Evolutionary conservation across 371 early-diverging fungal genomes (phyloP), one percentile per base, ranked within the genome.

Genomic region (Catenaria anguillulae): DNA sequence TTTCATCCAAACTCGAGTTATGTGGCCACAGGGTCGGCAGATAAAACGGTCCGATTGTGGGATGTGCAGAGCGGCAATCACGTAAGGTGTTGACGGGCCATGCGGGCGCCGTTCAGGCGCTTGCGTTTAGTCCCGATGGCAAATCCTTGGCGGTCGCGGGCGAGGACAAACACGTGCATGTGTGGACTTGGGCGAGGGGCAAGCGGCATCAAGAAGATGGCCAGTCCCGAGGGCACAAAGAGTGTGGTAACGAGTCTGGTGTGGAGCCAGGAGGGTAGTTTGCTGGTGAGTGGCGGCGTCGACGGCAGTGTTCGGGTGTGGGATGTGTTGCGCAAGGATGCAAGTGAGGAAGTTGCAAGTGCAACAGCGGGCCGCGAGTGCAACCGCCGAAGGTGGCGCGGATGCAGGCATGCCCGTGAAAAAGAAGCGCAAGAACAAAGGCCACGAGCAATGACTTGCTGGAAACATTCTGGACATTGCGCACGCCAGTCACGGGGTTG

Each of bases 1-100:
- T 99, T 99, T 73, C 99, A 99, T 74, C 99, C 99, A 8, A 99
- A 99, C 71, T 83, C 87, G 43, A 93, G 92, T 65, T 99, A 99
- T 70, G 61, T 99, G 23, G 86, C 92, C 33, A 94, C 97, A 13
- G 99, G 97, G 4, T 92, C 92, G 0, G 83, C 85, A 65, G 99
- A 99, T 77, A 80, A 84, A 60, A 92, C 97, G 26, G 84, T 86
- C n/a, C 81, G 99, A 40, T 74, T 99, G 69, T 98, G 98, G 93
- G 96, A 96, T 72, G 82, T 99, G 46, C 89, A 93, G 67, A 75
- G 82, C 60, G 99, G 98, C 40, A 75, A 80, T 13, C 88, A 94
- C 64, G 94, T 97, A 31, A 81, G 99, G 82, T 97, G 17, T 92
- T 99, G 69, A 87, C 87, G 23, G 92, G 93, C 6, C 98, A 99